These are phyloP conservation scores for Butyriboletus appendiculatus DNA, from an alignment of 1,284 basidiomycete genomes.

Conservation along the genomic window DNA sequence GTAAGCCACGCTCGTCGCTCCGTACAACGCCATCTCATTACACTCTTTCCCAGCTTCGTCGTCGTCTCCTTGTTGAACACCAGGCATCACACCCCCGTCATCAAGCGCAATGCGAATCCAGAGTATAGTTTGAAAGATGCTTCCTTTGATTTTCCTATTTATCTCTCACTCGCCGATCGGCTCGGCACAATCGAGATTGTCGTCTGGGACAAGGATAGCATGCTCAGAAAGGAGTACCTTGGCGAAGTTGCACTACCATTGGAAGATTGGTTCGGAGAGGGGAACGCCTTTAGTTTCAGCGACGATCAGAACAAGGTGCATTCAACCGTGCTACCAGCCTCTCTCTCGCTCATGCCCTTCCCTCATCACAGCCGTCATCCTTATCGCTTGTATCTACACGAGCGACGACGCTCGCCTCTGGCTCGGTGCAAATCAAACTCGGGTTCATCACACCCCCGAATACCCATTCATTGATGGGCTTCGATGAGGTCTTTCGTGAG, in stretches of 20 bases:
- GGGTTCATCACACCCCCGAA: conserved; percentile 66
- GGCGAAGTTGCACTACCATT: conserved; percentile 82
- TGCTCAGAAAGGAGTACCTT: conserved; percentile 86
- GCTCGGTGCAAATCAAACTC: conserved; percentile 71
- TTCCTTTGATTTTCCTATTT: conserved; percentile 87
- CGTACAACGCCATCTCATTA: background rate
- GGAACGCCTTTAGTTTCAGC: conserved; percentile 53
- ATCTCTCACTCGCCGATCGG: conserved; percentile 69
- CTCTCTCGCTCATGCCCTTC: background rate
- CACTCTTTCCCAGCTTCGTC: conserved; percentile 58
- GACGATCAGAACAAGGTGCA: conserved; percentile 58
- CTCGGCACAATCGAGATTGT: conserved; percentile 84
- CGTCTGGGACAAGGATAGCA: conserved; percentile 90
- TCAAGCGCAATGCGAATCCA: conserved; percentile 80
- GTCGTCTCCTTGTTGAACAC: conserved; percentile 66
- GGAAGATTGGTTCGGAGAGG: conserved; percentile 77
- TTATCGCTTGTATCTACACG: conserved; percentile 67
- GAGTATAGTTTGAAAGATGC: conserved; percentile 69
- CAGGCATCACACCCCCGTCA: conserved; percentile 78
- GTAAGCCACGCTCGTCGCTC: conserved; percentile 43
- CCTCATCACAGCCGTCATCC: conserved; percentile 48
- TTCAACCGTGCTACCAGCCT: conserved; percentile 23
- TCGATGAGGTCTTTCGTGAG: conserved; percentile 62
- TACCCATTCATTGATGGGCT: conserved; percentile 40
- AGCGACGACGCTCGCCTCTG: conserved; percentile 58